Percentiles rank a stretch among this genome's conserved stretches.
These are phyloP conservation scores for Penicillium verhagenii DNA, from an alignment of 495 filamentous ascomycete species.

Conservation along the genomic window DNA sequence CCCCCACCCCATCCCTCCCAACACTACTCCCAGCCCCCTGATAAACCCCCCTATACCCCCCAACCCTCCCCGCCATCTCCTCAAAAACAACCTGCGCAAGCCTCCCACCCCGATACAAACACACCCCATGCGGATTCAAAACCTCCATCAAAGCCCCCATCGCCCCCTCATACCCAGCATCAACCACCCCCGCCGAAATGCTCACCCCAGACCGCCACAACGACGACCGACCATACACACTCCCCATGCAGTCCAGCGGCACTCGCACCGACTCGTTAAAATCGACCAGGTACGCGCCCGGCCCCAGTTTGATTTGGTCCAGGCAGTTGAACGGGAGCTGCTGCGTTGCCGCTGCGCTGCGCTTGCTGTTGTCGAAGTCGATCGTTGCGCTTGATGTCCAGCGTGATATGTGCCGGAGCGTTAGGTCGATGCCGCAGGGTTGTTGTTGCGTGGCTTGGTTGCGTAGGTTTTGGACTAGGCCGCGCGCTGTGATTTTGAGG, in stretches of 20 bases:
- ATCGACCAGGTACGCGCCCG: constrained; percentile 43
- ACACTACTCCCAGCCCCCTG: constrained; percentile 28
- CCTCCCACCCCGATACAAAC: constrained; percentile 33
- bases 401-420: constrained; percentile 28
- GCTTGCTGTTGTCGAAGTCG: constrained; percentile 43
- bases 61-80: constrained; percentile 31
- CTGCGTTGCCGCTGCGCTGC: constrained; percentile 30
- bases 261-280: constrained; percentile 47
- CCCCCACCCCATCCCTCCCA: constrained; percentile 23
- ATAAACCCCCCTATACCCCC: constrained; percentile 45
- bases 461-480: constrained; percentile 34
- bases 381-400: constrained; percentile 42
- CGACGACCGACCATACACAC: constrained; percentile 37
- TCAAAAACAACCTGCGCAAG: constrained; percentile 47
- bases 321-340: too few species aligned
- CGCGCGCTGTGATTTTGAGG: constrained; percentile 19
- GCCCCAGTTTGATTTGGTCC: neutral
- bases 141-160: constrained; percentile 46
- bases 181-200: constrained; percentile 43
- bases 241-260: constrained; percentile 40
- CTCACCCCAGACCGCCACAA: constrained; percentile 40
- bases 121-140: constrained; percentile 34
- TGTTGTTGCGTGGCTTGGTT: constrained; percentile 32
- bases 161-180: constrained; percentile 47
- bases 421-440: constrained; percentile 46